phyloP scores from a whole-genome alignment of 108 stramenopile genomes.

The Skeletonema marinoi region DNA sequence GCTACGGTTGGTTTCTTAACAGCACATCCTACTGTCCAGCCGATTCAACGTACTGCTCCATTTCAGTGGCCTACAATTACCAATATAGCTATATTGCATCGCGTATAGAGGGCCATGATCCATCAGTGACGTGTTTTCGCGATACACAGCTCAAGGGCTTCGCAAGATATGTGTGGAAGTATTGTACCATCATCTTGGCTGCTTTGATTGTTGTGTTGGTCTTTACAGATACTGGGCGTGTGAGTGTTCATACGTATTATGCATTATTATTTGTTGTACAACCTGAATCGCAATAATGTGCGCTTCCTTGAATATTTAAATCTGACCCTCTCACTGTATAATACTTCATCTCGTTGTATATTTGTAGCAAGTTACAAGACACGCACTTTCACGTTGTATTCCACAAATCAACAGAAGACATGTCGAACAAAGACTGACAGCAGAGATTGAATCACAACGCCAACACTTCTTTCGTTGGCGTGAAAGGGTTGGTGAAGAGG shows the following conservation, averaged over 20 bases:
- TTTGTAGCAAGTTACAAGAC: background rate
- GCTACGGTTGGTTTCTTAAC: background rate
- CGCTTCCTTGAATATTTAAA: background rate
- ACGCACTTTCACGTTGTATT: background rate
- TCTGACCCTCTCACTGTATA: background rate
- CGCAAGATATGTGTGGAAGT: constrained; percentile 4
- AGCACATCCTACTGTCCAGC: background rate
- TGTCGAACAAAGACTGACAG: background rate
- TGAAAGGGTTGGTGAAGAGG: constrained; percentile 1
- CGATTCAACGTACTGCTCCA: background rate
- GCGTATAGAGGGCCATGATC: background rate
- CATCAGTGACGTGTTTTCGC: background rate
- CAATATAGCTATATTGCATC: background rate
- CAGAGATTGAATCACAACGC: background rate
- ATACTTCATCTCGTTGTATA: background rate
- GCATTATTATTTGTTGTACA: too few relatives aligned
- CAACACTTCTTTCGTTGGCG: background rate
- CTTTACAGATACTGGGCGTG: constrained; percentile 1
- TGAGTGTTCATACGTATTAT: background rate
- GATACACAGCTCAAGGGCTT: background rate
- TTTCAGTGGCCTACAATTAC: background rate
- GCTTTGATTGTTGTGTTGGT: background rate
- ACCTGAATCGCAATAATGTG: too few relatives aligned
- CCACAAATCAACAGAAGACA: background rate
- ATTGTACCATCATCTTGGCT: background rate